Evolutionary conservation across 306 rosid genomes (phyloP), one percentile per base, ranked within the genome.

Genomic region (Alnus rubra): DNA sequence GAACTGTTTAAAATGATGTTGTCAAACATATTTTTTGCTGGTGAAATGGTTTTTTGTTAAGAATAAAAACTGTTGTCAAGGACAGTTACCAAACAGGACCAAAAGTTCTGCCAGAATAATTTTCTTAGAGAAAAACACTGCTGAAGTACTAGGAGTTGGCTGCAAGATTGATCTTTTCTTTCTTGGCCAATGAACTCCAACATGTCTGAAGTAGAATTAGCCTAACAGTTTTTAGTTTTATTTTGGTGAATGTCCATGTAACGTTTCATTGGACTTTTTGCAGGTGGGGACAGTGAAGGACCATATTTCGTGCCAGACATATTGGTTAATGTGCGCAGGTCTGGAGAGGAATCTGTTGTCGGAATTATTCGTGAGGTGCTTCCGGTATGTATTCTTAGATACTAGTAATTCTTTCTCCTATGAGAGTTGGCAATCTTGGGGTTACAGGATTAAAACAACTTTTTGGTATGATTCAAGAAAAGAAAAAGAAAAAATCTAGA

Each of bases 281-380:
- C 85, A 96, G 98, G 98, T 37, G 97, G 93, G 81, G 98, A 91
- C 69, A 74, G 82, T 2, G 99, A 96, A 80, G 99, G 97, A 75
- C 99, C 96, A 7, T 90, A 92, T 94, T 85, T 88, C 74, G 84
- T 93, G 68, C 94, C 98, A 23, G 98, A 96, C 71, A 89, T 96
- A 82, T 84, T 96, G 78, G 99, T 96, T 65, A 96, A 85, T 81
- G 90, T 93, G 45, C 96, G 92, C 78, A 86, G 83, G 81, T 79
- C 94, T 1, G 98, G 90, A 58, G 99, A 93, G 18, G 99, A 93
- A 45, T 70, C 92, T 73, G 78, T 86, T 67, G 60, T 78, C 47
- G 99, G 98, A 74, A 76, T 90, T 53, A 84, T 90, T 75, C 90
- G 96, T 64, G 99, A 96, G 80, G 97, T 89, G 84, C 98, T 96